These are phyloP conservation scores for Thermochaetoides thermophila DNA, from an alignment of 495 filamentous ascomycete genomes.

Conservation along the genomic window DNA sequence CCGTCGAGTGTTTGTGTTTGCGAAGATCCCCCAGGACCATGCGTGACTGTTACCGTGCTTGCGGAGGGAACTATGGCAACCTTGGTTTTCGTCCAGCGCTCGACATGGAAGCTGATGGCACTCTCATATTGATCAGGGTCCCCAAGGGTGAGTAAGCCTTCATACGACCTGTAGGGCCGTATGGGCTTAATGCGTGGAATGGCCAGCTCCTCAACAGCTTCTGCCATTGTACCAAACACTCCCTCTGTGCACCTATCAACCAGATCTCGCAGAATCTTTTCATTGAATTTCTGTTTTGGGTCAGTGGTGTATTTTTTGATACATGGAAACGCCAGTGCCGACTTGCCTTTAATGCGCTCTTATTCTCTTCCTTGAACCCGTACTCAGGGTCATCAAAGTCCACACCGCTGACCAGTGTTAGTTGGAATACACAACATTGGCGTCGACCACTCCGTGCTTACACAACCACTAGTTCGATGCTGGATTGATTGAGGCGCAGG, in stretches of 20 bases:
- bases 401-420: conserved; percentile 46
- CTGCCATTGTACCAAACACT: conserved; percentile 64
- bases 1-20: conserved; percentile 35
- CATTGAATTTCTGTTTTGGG: too few species aligned
- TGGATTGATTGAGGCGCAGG: conserved; percentile 51
- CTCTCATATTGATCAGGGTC: conserved; percentile 59
- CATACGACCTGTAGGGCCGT: conserved; percentile 59
- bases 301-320: too few species aligned
- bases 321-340: too few species aligned
- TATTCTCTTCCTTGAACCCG: conserved; percentile 87
- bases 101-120: conserved; percentile 69
- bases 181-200: conserved; percentile 58
- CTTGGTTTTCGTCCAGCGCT: conserved; percentile 76
- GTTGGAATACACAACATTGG: background rate
- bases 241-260: conserved; percentile 47
- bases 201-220: conserved; percentile 62
- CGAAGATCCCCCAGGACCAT: conserved; percentile 24
- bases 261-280: conserved; percentile 46
- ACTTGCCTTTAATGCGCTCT: conserved; percentile 48
- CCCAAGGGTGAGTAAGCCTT: conserved; percentile 68
- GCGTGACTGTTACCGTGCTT: conserved; percentile 52
- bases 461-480: conserved; percentile 69
- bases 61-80: conserved; percentile 58
- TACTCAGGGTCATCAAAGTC: conserved; percentile 92
- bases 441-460: conserved; percentile 27